Base-by-base conservation (phyloP, 2,329 filamentous ascomycete species). In the Aspergillus puulaauensis region DNA sequence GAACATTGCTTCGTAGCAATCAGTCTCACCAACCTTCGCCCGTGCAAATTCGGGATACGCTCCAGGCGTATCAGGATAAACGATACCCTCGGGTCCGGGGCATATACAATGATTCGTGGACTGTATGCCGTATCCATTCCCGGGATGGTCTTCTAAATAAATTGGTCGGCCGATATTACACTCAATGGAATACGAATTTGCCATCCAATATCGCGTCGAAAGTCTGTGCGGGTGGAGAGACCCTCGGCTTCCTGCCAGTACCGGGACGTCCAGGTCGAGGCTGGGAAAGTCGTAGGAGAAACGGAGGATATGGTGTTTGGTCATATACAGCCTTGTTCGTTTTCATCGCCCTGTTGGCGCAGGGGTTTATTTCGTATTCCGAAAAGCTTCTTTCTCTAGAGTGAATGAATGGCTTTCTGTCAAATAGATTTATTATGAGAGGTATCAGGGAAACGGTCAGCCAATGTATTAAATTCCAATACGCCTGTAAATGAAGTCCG, bases 1-100 rank as follows among this genome's bases (percentile, higher is more conserved):
- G 6, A 11, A 75, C 74, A 37, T 60, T 65, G 11, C 59, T 77
- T 4, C 68, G 31, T 45, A 47, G 1, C 40, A 61, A n/a, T 35
- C 46, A 15, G 8, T 19, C 15, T 19, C n/a, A 31, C 7, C 35
- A 45, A 6, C 55, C 43, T 3, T 51, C 61, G 5, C 41, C 47
- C 27, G 11, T 19, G 12, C 48, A 61, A 35, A 51, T 61, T 9
- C 4, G 46, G 1, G 17, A 41, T 3, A 43, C 48, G 3, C 60
- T 67, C 8, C 21, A 49, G 15, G 40, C 51, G 23, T 66, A 64
- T 47, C 56, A 55, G 15, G 31, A 31, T 6, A 17, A 27, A 14
- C 57, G 62, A 40, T 66, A 63, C 31, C 24, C 44, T n/a, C 64
- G 61, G 7, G 59, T 61, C 9, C 48, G 56, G 14, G 31, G 40